Evolutionary conservation across 331 rosid genomes (phyloP).

Genomic region (Acacia concinna): DNA sequence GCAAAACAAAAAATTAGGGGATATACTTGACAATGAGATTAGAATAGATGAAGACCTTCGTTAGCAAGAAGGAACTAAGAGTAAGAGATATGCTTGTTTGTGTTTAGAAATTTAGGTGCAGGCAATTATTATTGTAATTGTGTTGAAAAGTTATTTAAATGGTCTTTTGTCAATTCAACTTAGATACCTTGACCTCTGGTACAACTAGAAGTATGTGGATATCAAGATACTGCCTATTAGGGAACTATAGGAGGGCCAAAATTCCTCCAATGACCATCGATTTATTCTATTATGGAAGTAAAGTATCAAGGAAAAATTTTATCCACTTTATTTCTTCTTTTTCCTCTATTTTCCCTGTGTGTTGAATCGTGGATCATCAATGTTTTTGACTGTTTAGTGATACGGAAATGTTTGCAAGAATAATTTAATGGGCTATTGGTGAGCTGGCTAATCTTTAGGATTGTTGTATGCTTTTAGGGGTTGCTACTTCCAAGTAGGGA

Average conservation of each 20-base stretch:
- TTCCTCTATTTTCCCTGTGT: not conserved
- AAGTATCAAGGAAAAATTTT: not conserved
- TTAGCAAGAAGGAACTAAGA: constrained; percentile 19
- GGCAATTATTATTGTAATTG: not conserved
- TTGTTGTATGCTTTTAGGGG: constrained; percentile 54
- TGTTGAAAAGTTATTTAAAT: not conserved
- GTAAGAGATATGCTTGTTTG: constrained; percentile 7
- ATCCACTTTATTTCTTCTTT: not conserved
- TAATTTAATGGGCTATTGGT: constrained; percentile 9
- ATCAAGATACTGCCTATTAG: not conserved
- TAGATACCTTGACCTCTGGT: not conserved
- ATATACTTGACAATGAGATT: not conserved
- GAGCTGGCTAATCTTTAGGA: constrained; percentile 24
- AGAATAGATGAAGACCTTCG: not conserved
- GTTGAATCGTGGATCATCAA: not conserved
- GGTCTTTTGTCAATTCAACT: not conserved
- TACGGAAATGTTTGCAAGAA: not conserved
- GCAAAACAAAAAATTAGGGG: not conserved
- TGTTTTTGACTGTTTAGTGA: not conserved
- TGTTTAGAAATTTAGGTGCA: constrained; percentile 6
- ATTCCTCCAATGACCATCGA: not conserved
- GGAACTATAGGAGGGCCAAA: not conserved
- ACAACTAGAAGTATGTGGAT: constrained; percentile 6
- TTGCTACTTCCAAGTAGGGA: constrained; percentile 79
- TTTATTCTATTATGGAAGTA: not conserved